Conservation (phyloP, 495 filamentous ascomycete genomes). For the Lophiostoma macrostomum region DNA sequence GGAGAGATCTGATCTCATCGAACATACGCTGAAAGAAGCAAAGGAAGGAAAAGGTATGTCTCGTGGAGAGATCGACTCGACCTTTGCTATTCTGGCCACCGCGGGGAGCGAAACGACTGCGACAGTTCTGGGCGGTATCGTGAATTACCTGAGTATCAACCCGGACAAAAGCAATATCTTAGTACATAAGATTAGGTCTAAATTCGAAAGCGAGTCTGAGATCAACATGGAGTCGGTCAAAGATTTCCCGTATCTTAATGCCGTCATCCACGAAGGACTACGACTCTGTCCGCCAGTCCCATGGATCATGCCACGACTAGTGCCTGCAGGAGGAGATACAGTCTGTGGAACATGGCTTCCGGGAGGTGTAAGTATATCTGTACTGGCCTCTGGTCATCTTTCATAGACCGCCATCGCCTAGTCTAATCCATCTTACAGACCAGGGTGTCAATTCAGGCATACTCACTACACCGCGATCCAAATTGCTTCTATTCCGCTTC, state of each 20-base stretch:
- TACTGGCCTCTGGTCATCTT: background rate
- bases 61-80: background rate
- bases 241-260: constrained; percentile 43
- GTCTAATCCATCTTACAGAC: constrained; percentile 3
- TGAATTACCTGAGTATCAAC: constrained; percentile 21
- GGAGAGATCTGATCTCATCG: constrained; percentile 1
- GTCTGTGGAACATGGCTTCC: constrained; percentile 4
- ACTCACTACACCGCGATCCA: constrained; percentile 11
- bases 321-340: background rate
- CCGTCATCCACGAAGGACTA: constrained; percentile 50
- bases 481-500: constrained; percentile 28
- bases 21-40: background rate
- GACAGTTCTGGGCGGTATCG: constrained; percentile 25
- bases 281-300: constrained; percentile 50
- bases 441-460: background rate
- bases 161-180: constrained; percentile 2
- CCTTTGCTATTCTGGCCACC: background rate
- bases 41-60: background rate
- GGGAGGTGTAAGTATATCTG: constrained; percentile 9
- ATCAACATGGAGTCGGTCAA: constrained; percentile 35
- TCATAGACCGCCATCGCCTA: background rate
- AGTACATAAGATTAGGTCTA: constrained; percentile 24
- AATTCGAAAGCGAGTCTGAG: constrained; percentile 16
- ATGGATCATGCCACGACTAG: background rate
- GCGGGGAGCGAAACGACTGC: constrained; percentile 38